Evolutionary conservation across 352 stramenopile genomes (phyloP).

Genomic region (Paralagenidium karlingii): DNA sequence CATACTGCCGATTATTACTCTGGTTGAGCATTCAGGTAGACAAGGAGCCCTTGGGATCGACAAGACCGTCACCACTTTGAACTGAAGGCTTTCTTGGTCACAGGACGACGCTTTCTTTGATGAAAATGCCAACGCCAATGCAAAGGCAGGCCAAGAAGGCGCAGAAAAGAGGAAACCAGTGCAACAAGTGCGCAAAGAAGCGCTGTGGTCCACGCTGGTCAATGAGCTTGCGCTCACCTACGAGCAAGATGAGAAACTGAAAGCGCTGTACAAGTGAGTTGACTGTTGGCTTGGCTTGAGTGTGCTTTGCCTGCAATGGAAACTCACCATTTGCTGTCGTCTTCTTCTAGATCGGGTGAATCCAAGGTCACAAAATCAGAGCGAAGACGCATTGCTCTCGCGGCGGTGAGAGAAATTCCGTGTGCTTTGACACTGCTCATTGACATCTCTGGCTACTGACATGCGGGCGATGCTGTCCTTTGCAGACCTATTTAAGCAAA

Average conservation of each 20-base stretch:
- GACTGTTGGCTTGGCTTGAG: no score
- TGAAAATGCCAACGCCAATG: conserved; percentile 19
- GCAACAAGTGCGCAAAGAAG: conserved; percentile 41
- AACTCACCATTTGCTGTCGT: neutral
- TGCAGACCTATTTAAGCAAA: conserved; percentile 83
- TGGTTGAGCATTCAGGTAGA: conserved; percentile 86
- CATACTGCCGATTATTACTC: conserved; percentile 82
- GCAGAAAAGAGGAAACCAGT: conserved; percentile 60
- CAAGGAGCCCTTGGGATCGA: neutral
- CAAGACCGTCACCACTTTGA: neutral
- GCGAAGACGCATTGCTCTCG: conserved; percentile 62
- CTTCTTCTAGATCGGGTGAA: conserved; percentile 37
- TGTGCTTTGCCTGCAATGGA: neutral
- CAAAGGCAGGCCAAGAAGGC: conserved; percentile 28
- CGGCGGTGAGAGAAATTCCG: conserved; percentile 34
- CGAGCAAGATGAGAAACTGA: conserved; percentile 84
- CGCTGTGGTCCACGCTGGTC: conserved; percentile 68
- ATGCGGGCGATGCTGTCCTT: neutral
- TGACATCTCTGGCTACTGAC: neutral
- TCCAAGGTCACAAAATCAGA: conserved; percentile 77
- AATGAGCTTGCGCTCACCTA: conserved; percentile 72
- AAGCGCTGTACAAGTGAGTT: conserved; percentile 79
- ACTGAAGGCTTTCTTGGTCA: neutral
- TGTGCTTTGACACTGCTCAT: neutral
- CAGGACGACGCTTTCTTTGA: conserved; percentile 77